These are phyloP conservation scores for Phragmites australis DNA, from an alignment of 176 grass and related monocot genomes.

Conservation along the genomic window DNA sequence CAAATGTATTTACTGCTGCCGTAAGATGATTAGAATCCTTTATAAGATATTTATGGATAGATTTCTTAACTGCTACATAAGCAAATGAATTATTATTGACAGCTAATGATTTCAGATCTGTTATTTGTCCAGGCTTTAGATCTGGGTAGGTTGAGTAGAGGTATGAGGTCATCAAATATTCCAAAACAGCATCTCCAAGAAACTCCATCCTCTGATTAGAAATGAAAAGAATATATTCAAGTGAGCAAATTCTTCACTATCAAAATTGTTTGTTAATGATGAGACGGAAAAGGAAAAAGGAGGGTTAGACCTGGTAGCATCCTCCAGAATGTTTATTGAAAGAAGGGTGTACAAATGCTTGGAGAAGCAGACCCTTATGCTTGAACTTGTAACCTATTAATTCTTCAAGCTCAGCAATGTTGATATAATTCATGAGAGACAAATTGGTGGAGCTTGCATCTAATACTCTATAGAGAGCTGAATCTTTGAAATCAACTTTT, in stretches of 20 bases:
- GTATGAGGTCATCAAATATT: slow-evolving; percentile 95
- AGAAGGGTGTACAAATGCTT: slow-evolving; percentile 84
- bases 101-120: slow-evolving; percentile 80
- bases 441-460: slow-evolving; percentile 64
- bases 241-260: slow-evolving; percentile 36
- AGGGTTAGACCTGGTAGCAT: slow-evolving; percentile 78
- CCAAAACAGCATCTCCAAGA: slow-evolving; percentile 95
- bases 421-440: slow-evolving; percentile 48
- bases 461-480: slow-evolving; percentile 59
- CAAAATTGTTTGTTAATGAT: slow-evolving; percentile 22
- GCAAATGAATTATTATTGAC: slow-evolving; percentile 82
- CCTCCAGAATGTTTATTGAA: slow-evolving; percentile 82
- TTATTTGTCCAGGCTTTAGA: slow-evolving; percentile 93
- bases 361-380: slow-evolving; percentile 72
- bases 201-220: slow-evolving; percentile 88
- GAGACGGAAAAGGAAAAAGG: neutral
- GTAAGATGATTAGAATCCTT: slow-evolving; percentile 71
- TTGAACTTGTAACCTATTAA: slow-evolving; percentile 66
- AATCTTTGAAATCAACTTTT: slow-evolving; percentile 59
- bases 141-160: slow-evolving; percentile 82
- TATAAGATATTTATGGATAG: slow-evolving; percentile 81
- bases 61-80: slow-evolving; percentile 58
- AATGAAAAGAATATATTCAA: slow-evolving; percentile 42
- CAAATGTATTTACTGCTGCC: slow-evolving; percentile 59
- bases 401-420: slow-evolving; percentile 69